Evolutionary conservation across 495 filamentous ascomycete genomes (phyloP), one percentile per base, ranked within the genome.

Genomic region (Penicillium angulare): DNA sequence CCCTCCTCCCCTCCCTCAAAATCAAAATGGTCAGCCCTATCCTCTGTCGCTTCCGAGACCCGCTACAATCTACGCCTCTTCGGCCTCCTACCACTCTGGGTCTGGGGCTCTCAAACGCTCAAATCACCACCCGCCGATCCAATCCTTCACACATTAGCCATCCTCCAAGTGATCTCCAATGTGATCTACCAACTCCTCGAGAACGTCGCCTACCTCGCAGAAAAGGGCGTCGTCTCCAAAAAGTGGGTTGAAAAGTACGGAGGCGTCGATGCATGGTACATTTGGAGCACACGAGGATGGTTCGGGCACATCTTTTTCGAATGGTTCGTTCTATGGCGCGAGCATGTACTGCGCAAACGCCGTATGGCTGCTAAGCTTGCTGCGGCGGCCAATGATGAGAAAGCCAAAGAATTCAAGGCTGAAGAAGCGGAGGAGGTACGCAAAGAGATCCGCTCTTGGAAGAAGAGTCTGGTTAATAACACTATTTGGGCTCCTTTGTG

Each of bases 201-300:
- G 75, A 96, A 96, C 66, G 82, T 77, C 5, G 87, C 86, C 7
- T 96, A 87, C 71, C 77, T 97, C 7, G 79, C 85, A 5, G 64
- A 71, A 17, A 88, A 89, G 57, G 81, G 82, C 15, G 41, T 77
- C 0, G 43, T 71, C 7, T 66, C 70, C 3, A 69, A 71, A 34
- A 50, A 47, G 2, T 64, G 66, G 38, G 76, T 96, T 0, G 60
- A 95, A 23, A 75, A 74, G 3, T 81, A 77, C 65, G 76, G 76
- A 17, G 76, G 79, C 4, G 59, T 75, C 46, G 73, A 63, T 21
- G 73, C 71, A 49, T 84, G 82, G 65, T 84, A 79, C 67, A 60
- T 84, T 27, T 95, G 87, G 88, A 89, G 88, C 64, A 80, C 77
- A 13, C 72, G 91, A 13, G 86, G 86, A 55, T 96, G 92, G 92